Percentiles rank a stretch among this genome's conserved stretches.
Evolutionary conservation across 2,329 filamentous ascomycete species (phyloP).

Genomic region (Trichoderma polysporum): DNA sequence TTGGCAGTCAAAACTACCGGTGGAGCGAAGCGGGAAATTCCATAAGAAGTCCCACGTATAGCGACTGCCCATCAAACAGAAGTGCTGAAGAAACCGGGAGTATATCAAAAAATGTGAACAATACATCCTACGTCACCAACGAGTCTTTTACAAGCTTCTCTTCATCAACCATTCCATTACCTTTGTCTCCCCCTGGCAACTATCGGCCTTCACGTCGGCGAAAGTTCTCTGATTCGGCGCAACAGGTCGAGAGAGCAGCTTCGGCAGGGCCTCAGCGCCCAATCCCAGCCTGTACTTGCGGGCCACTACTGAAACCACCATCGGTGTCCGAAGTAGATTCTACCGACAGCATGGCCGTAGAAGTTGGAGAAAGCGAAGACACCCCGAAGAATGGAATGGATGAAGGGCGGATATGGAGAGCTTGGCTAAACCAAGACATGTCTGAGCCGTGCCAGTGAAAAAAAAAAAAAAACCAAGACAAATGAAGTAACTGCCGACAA

Average conservation of each 20-base stretch:
- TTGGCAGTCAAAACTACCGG: slow-evolving; percentile 31
- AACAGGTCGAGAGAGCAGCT: background rate
- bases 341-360: background rate
- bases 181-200: background rate
- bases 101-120: background rate
- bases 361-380: background rate
- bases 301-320: background rate
- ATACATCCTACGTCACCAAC: background rate
- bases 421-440: background rate
- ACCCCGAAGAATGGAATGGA: background rate
- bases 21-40: slow-evolving; percentile 33
- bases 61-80: background rate
- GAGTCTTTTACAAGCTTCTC: background rate
- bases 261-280: background rate
- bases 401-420: background rate
- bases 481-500: background rate
- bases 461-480: too few relatives aligned
- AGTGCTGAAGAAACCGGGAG: background rate
- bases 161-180: background rate
- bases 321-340: background rate
- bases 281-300: background rate
- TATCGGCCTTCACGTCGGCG: background rate
- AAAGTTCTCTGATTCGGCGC: background rate
- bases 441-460: background rate
- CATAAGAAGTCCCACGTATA: slow-evolving; percentile 24